Evolutionary conservation across 129 eudicot species (phyloP).

Genomic region (Lactuca saligna): DNA sequence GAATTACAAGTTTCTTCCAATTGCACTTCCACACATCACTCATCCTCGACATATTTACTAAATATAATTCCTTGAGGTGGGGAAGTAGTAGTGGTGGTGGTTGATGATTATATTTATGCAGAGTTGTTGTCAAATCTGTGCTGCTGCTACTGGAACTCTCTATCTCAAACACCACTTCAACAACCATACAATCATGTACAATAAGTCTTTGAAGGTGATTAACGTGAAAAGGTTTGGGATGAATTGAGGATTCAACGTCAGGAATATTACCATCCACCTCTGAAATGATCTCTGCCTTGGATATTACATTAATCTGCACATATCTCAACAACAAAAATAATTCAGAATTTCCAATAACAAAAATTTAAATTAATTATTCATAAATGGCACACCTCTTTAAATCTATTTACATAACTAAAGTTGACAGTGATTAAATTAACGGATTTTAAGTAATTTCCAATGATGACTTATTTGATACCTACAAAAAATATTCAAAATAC

Average conservation of each 20-base stretch:
- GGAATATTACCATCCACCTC: background rate
- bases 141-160: too few species aligned
- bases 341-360: too few species aligned
- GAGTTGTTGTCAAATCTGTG: background rate
- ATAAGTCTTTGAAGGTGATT: background rate
- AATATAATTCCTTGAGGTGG: background rate
- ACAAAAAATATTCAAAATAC: too few species aligned
- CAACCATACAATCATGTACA: background rate
- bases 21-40: slow-evolving; percentile 13
- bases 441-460: too few species aligned
- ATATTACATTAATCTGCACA: background rate
- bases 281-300: background rate
- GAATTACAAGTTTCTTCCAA: background rate
- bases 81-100: background rate
- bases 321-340: background rate
- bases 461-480: too few species aligned
- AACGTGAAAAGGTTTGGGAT: background rate
- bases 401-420: too few species aligned
- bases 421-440: too few species aligned
- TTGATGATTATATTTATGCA: background rate
- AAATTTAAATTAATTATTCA: too few species aligned
- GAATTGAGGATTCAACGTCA: background rate
- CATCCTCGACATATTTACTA: background rate
- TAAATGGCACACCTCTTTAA: too few species aligned
- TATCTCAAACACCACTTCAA: too few species aligned